A percentile compares a stretch with the other conserved stretches of the same genome.
These are phyloP conservation scores for Mortierella sp. DNA, from an alignment of 371 early-diverging fungal species.

Conservation along the genomic window DNA sequence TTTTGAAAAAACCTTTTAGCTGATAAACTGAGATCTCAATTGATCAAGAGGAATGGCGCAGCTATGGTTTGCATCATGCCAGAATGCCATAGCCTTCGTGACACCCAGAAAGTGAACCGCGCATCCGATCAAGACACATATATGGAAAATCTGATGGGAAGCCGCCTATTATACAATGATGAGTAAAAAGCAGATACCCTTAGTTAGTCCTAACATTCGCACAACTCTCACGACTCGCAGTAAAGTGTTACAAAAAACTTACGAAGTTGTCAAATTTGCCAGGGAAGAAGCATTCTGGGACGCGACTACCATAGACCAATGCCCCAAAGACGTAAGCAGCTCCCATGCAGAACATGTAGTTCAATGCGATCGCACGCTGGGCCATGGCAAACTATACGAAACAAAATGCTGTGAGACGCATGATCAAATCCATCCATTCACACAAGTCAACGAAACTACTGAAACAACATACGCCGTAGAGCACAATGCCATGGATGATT, in stretches of 20 bases:
- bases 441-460: too few species aligned
- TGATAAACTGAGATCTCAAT: slow-evolving; percentile 15
- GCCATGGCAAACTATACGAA: slow-evolving; percentile 56
- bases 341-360: slow-evolving; percentile 80
- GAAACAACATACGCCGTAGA: slow-evolving; percentile 76
- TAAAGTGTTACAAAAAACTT: slow-evolving; percentile 45
- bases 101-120: slow-evolving; percentile 85
- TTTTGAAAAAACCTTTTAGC: background rate
- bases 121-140: slow-evolving; percentile 85
- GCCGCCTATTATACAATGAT: slow-evolving; percentile 59
- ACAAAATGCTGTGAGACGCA: background rate
- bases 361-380: slow-evolving; percentile 68
- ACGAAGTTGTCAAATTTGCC: slow-evolving; percentile 75
- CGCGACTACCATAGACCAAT: slow-evolving; percentile 81
- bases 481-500: slow-evolving; percentile 72
- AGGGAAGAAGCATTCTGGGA: slow-evolving; percentile 72
- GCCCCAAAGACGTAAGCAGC: slow-evolving; percentile 87
- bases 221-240: background rate
- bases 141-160: slow-evolving; percentile 94
- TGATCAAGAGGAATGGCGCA: slow-evolving; percentile 35
- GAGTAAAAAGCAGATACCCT: background rate
- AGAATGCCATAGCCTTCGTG: slow-evolving; percentile 68
- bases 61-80: slow-evolving; percentile 23
- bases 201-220: background rate
- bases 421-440: background rate